phyloP scores from a whole-genome alignment of 805 yeast genomes.

The Jamesozyma hellenica region DNA sequence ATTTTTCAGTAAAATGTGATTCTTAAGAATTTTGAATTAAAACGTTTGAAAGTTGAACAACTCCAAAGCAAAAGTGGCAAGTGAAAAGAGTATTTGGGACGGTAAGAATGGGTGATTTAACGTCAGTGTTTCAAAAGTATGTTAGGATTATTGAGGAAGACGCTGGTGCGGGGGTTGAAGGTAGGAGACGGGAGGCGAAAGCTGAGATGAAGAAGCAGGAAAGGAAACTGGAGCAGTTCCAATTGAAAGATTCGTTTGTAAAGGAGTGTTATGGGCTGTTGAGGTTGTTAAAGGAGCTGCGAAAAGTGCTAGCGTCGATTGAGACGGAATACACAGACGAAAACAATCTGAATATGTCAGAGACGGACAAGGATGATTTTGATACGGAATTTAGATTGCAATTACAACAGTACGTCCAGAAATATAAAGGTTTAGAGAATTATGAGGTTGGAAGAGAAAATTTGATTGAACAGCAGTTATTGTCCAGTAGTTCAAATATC shows the following conservation, averaged over 20 bases:
- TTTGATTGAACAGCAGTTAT: slow-evolving; percentile 18
- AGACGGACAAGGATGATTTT: slow-evolving; percentile 43
- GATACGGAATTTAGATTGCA: slow-evolving; percentile 47
- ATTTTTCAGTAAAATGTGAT: too few species aligned
- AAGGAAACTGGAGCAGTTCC: not conserved
- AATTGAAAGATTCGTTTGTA: slow-evolving; percentile 22
- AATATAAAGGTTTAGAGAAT: slow-evolving; percentile 38
- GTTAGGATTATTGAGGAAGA: slow-evolving; percentile 14
- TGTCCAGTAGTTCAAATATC: slow-evolving; percentile 15
- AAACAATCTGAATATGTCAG: slow-evolving; percentile 26
- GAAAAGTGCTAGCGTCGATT: slow-evolving; percentile 18
- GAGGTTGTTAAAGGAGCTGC: slow-evolving; percentile 23
- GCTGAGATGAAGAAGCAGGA: not conserved
- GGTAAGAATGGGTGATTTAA: slow-evolving; percentile 21
- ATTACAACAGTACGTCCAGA: slow-evolving; percentile 42
- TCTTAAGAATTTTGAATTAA: too few species aligned
- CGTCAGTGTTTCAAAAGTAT: slow-evolving; percentile 22
- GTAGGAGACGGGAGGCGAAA: not conserved
- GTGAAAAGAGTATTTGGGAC: too few species aligned
- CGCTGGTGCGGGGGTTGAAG: too few species aligned
- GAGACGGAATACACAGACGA: slow-evolving; percentile 23
- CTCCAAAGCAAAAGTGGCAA: too few species aligned
- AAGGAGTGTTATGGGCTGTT: slow-evolving; percentile 24
- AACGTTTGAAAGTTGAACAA: too few species aligned
- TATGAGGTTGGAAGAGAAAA: slow-evolving; percentile 41